These are phyloP conservation scores for Cercospora berteroae DNA, from an alignment of 2,329 filamentous ascomycete genomes.

Conservation along the genomic window DNA sequence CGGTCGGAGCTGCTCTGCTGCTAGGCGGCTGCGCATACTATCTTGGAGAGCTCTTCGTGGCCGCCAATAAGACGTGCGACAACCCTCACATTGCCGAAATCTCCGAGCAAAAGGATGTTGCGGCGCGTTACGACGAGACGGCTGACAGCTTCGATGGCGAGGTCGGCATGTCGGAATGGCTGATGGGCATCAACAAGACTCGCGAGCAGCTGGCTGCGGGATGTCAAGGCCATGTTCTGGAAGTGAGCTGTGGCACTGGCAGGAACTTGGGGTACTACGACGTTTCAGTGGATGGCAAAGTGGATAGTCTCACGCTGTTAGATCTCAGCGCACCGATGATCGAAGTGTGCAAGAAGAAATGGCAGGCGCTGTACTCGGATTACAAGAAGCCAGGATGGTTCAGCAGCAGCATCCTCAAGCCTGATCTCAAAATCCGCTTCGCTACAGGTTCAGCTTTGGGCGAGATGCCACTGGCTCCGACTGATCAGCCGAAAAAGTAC, in stretches of 20 bases:
- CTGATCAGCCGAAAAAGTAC: constrained; percentile 38
- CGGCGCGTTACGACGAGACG: constrained; percentile 46
- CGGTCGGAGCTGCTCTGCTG: constrained; percentile 5
- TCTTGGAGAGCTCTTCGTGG: constrained; percentile 39
- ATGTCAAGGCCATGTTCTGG: constrained; percentile 49
- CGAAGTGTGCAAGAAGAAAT: constrained; percentile 49
- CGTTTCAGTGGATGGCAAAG: constrained; percentile 22
- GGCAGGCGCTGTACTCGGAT: constrained; percentile 41
- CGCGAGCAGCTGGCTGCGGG: constrained; percentile 43
- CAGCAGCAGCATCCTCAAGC: constrained; percentile 20
- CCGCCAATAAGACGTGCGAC: constrained; percentile 29
- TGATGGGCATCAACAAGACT: constrained; percentile 43
- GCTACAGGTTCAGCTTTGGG: constrained; percentile 46
- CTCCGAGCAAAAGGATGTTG: constrained; percentile 41
- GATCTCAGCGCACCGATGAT: constrained; percentile 51
- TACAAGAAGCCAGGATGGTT: constrained; percentile 11
- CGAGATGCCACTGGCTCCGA: constrained; percentile 44
- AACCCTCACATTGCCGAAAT: constrained; percentile 30
- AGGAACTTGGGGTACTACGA: constrained; percentile 49
- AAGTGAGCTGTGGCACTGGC: constrained; percentile 51
- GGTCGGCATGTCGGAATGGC: constrained; percentile 45
- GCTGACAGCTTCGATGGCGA: constrained; percentile 50
- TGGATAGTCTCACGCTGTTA: constrained; percentile 48
- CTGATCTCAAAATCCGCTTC: constrained; percentile 37
- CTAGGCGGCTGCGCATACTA: constrained; percentile 44